Evolutionary conservation across 208 protist genomes (phyloP).

Genomic region (Endotrypanum monterogeii): DNA sequence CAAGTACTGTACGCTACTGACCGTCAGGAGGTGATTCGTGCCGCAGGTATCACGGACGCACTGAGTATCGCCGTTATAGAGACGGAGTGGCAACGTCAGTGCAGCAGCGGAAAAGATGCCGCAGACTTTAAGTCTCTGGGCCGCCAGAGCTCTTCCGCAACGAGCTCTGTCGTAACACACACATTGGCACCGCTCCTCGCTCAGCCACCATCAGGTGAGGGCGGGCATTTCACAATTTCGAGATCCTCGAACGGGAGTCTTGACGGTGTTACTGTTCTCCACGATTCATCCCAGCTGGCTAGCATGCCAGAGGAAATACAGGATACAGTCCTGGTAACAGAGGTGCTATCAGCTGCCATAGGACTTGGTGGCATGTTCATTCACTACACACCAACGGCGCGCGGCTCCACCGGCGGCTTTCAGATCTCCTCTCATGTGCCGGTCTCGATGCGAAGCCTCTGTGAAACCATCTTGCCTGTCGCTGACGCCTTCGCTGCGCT

Average conservation of each 20-base stretch:
- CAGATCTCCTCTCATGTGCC: constrained; percentile 58
- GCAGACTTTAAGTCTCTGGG: background rate
- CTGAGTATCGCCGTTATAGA: constrained; percentile 81
- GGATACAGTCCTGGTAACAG: constrained; percentile 62
- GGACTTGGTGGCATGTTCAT: constrained; percentile 65
- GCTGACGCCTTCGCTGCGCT: constrained; percentile 82
- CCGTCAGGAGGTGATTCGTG: constrained; percentile 60
- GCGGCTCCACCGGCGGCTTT: constrained; percentile 42
- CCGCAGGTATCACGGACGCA: constrained; percentile 74
- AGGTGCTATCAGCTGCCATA: constrained; percentile 68
- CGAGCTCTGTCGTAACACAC: background rate
- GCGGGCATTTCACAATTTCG: background rate
- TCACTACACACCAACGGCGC: constrained; percentile 5
- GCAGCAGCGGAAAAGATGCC: background rate
- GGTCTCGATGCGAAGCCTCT: constrained; percentile 64
- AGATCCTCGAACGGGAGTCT: background rate
- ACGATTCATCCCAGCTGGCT: constrained; percentile 47
- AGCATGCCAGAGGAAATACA: constrained; percentile 82
- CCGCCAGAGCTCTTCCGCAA: background rate
- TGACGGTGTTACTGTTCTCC: constrained; percentile 2
- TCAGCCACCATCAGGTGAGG: background rate
- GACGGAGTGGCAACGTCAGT: constrained; percentile 74
- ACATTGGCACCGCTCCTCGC: constrained; percentile 20
- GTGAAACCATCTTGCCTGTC: constrained; percentile 69
- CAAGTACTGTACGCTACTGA: constrained; percentile 76